Evolutionary conservation across 208 protist genomes (phyloP).

Genomic region (Entamoeba histolytica): DNA sequence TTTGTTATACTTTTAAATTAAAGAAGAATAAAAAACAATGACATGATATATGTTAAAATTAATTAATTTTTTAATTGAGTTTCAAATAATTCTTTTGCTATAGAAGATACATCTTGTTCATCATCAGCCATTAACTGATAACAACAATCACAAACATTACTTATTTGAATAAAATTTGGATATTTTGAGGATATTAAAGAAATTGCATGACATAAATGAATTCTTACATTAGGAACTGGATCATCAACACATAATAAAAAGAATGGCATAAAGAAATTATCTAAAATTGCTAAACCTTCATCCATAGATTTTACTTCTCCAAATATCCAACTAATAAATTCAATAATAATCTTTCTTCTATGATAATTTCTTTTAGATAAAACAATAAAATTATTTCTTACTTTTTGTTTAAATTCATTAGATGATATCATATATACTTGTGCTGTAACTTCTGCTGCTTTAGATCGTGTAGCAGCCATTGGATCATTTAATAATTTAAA

Average conservation of each 20-base stretch:
- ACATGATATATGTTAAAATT: too few species aligned
- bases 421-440: background rate
- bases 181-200: background rate
- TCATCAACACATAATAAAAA: background rate
- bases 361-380: background rate
- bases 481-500: background rate
- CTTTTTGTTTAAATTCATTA: background rate
- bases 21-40: too few species aligned
- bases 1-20: too few species aligned
- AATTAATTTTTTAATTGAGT: background rate
- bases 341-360: background rate
- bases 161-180: background rate
- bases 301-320: background rate
- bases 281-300: background rate
- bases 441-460: background rate
- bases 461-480: background rate
- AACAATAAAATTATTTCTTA: background rate
- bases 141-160: background rate
- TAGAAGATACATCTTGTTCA: background rate
- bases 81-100: background rate
- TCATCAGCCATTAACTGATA: background rate
- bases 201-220: background rate
- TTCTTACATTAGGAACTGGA: background rate
- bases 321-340: background rate
- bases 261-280: background rate